phyloP scores from a whole-genome alignment of 179 eudicot species.

The Corrigiola litoralis region DNA sequence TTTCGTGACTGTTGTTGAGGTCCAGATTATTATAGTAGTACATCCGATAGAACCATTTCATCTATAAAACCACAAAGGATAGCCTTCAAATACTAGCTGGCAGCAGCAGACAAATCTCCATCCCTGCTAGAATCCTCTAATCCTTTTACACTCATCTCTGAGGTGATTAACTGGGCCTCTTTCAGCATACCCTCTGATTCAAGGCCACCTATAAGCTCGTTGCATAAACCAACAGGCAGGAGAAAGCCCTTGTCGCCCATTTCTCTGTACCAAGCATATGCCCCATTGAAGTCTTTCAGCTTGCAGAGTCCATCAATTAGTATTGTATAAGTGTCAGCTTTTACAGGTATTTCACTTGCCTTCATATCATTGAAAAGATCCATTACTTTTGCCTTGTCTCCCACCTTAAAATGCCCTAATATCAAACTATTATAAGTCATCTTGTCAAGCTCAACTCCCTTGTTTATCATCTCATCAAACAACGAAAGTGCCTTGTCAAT shows the following conservation, averaged over 20 bases:
- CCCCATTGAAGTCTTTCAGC: conserved; percentile 40
- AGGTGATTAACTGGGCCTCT: conserved; percentile 45
- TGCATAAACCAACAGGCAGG: conserved; percentile 35
- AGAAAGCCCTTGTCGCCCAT: conserved; percentile 52
- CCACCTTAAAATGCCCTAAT: conserved; percentile 42
- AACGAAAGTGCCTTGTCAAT: conserved; percentile 40
- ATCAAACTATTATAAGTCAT: conserved; percentile 71
- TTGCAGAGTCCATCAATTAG: conserved; percentile 59
- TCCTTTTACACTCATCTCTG: conserved; percentile 63
- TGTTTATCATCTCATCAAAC: conserved; percentile 46
- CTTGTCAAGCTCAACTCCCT: conserved; percentile 46
- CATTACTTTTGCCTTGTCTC: conserved; percentile 37
- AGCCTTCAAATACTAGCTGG: conserved; percentile 18
- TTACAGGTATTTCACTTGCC: conserved; percentile 43
- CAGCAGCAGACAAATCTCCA: conserved; percentile 39
- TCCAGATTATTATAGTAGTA: not conserved
- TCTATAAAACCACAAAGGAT: not conserved
- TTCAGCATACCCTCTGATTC: conserved; percentile 47
- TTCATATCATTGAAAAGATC: conserved; percentile 60
- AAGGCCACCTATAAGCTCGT: conserved; percentile 65
- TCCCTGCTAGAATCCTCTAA: conserved; percentile 29
- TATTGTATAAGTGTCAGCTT: conserved; percentile 58
- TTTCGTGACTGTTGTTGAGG: not conserved
- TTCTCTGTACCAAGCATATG: conserved; percentile 66
- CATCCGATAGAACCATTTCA: conserved; percentile 1